Percentiles rank a stretch among this genome's conserved stretches.
phyloP scores from a whole-genome alignment of 371 early-diverging fungal species.

The Smittium culicis region DNA sequence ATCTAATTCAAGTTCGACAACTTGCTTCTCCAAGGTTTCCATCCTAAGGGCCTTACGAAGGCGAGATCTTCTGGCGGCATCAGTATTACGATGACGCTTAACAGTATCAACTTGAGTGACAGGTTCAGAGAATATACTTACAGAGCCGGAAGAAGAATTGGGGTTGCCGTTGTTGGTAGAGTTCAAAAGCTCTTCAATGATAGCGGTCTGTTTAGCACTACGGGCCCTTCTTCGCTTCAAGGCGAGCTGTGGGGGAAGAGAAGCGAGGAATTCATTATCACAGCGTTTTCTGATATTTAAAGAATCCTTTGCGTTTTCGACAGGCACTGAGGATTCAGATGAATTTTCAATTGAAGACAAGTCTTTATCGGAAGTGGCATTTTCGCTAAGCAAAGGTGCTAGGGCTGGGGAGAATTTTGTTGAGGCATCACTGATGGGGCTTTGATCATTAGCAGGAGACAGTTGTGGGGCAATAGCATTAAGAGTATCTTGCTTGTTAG shows the following conservation, averaged over 20 bases:
- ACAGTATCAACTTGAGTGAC: conserved; percentile 39
- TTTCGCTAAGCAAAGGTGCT: no score
- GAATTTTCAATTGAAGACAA: no score
- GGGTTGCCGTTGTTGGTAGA: conserved; percentile 7
- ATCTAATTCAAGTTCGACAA: conserved; percentile 60
- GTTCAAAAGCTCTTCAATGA: conserved; percentile 25
- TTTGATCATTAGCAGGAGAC: no score
- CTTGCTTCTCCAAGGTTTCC: conserved; percentile 65
- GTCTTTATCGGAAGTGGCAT: no score
- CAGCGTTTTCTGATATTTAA: conserved; percentile 37
- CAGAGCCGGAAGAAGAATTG: conserved; percentile 4
- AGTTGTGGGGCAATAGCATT: no score
- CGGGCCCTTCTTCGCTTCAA: conserved; percentile 51
- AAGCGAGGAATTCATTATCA: conserved; percentile 30
- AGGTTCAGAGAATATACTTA: no score
- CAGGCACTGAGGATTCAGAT: no score
- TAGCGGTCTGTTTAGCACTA: conserved; percentile 28
- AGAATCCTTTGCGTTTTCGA: conserved; percentile 9
- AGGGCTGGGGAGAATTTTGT: no score
- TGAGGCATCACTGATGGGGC: no score
- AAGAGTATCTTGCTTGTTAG: no score
- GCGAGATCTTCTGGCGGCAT: conserved; percentile 88
- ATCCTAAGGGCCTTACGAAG: conserved; percentile 70
- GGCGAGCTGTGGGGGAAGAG: conserved; percentile 39
- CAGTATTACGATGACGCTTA: conserved; percentile 70